Base-by-base conservation (phyloP, 179 eudicot genomes). In the Silene coronaria region DNA sequence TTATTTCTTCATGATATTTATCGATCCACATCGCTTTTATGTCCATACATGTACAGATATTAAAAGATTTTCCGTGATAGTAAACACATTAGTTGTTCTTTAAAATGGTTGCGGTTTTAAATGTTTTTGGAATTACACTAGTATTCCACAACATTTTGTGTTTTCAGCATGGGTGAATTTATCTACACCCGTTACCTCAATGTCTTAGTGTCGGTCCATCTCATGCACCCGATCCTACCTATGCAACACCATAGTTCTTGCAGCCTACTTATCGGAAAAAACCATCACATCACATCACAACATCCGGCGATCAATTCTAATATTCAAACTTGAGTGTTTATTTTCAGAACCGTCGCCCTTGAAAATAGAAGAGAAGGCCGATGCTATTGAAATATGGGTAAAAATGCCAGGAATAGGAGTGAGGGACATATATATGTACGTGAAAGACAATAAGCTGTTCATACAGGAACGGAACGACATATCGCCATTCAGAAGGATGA, bases 361-460 rank as follows among this genome's bases (percentile, higher is more conserved):
- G 63, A 51, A 51, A 71, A 71, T 71, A 24, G 74, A 71, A 71
- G 63, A 71, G n/a, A 53, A 71, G 45, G 24, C 2, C 1, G 74
- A 71, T 3, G 11, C 6, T 26, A 27, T 10, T 1, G 74, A 71
- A 13, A 71, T 71, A 19, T 71, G 74, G 74, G 22, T 71, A 9
- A 71, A 71, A 28, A 71, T 71, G 74, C 74, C 74, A 28, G 74
- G 74, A 53, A 45, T 71, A n/a, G 62, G 42, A 53, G 74, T 71
- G 8, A 30, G 1, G 74, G 74, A 71, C 74, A 71, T 71, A 6
- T 6, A 71, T 27, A 12, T 71, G 62, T 71, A 71, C 21, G 74
- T 71, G 14, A 53, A 71, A 23, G 62, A 71, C 74, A 71, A 71
- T 26, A 27, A 51, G 45, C 45, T 71, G 16, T 71, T 10, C 74